Evolutionary conservation across 1,284 basidiomycete species (phyloP).

Genomic region (Coniferiporia weirii): DNA sequence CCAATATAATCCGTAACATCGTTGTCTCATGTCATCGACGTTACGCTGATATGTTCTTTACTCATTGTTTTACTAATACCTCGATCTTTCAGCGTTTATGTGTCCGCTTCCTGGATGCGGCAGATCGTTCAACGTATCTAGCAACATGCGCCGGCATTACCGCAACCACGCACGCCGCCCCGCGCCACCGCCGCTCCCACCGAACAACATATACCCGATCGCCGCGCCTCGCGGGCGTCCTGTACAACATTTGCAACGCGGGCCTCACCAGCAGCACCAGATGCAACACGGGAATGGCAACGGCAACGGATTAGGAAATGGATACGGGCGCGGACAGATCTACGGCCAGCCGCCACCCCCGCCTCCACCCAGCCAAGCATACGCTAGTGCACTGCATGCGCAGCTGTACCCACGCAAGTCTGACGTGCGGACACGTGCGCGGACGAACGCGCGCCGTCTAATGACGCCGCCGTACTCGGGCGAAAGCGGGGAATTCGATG

Average conservation of each 20-base stretch:
- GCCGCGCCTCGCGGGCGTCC: not conserved
- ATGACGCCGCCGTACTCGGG: slow-evolving; percentile 14
- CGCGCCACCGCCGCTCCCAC: not conserved
- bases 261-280: not conserved
- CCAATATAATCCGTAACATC: no score
- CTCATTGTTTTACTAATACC: slow-evolving; percentile 4
- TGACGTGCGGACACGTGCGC: not conserved
- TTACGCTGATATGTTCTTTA: not conserved
- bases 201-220: not conserved
- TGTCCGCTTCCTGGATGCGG: slow-evolving; percentile 43
- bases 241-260: not conserved
- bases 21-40: no score
- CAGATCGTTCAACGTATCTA: slow-evolving; percentile 38
- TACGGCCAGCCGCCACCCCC: not conserved
- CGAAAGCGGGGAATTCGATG: not conserved
- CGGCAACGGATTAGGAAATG: no score
- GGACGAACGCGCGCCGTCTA: not conserved
- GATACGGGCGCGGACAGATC: not conserved
- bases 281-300: not conserved
- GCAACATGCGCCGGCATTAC: slow-evolving; percentile 41
- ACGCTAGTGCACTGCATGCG: not conserved
- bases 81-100: slow-evolving; percentile 47
- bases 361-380: not conserved
- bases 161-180: slow-evolving; percentile 28
- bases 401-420: slow-evolving; percentile 20